Evolutionary conservation across 129 eudicot genomes (phyloP), one percentile per base, ranked within the genome.

Genomic region (Artemisia tridentata): DNA sequence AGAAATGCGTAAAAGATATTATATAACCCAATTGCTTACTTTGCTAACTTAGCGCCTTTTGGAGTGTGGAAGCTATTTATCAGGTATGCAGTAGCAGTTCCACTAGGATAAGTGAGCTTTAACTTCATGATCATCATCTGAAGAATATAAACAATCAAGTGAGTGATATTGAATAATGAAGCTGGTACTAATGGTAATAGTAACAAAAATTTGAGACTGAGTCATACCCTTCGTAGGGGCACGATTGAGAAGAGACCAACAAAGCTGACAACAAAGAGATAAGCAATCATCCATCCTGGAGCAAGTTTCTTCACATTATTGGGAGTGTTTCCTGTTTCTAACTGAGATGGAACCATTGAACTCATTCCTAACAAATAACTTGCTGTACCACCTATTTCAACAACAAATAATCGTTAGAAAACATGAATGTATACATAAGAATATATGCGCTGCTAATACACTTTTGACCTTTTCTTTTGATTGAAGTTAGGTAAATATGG

Each of bases 31-130:
- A 58, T 46, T 60, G 12, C 68, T 75, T 72, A 86, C 91, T 76
- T 86, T 8, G 91, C 91, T 73, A 78, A 68, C 70, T 80, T 84
- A 38, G 88, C 88, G 7, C 85, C 91, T 74, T 69, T 50, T 0
- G 85, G 83, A 58, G 91, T 82, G 69, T 86, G 91, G 78, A 86
- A 80, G 71, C 85, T 83, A 77, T 86, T 86, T 41, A 86, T 86
- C 31, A 86, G 81, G 74, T 78, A 77, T 12, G 91, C 91, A 43
- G 86, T 83, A 47, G 91, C 91, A 29, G 88, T 86, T 41, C 88
- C 92, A 23, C 88, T 86, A 13, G 92, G 92, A 51, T 80, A 86
- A 15, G 84, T 80, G 72, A 86, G 80, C 72, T 81, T 86, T 77
- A 68, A 78, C 60, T 86, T 79, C 46, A 83, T 54, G 66, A 86